Base-by-base conservation (phyloP, 768 basidiomycete species). In the Pleurotus ostreatus region DNA sequence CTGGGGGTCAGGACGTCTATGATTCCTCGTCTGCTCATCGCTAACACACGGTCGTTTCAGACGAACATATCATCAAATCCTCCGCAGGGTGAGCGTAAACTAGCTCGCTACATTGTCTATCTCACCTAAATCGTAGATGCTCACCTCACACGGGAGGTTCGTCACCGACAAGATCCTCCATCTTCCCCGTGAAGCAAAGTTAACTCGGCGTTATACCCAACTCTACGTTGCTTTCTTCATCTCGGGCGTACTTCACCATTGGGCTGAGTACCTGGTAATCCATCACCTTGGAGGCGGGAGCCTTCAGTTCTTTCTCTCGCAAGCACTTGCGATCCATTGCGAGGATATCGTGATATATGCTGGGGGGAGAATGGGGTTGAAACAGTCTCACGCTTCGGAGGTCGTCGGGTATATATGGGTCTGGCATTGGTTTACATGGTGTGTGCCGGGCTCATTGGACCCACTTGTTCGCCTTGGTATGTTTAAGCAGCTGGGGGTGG, bases 151-250 rank as follows among this genome's bases (percentile, higher is more conserved):
- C 39, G 69, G 70, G 3, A 63, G 65, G 57, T 57, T 39, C 23
- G 25, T 61, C 13, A 46, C 61, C 22, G 47, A 55, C 3, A 40
- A 51, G 9, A 48, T 72, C 15, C 39, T 53, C 9, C 3, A 56
- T 62, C 1, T 57, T 68, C 44, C 49, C 49, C 8, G 57, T 58
- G 3, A 64, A 66, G 40, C 60, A 62, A 20, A 59, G 51, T 57
- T 53, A 5, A 5, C 41, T 60, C 16, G 68, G 70, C 2, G 61
- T 34, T 60, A 61, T 61, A 0, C 66, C 66, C 51, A 62, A 58
- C 60, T 73, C 9, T 69, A 70, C 56, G 59, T 62, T 30, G 71
- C 62, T 4, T 73, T 73, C 60, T 26, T 65, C 22, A 53, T 73
- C 8, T 72, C 73, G 1, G 69, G 66, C 2, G 18, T 71, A 3